Evolutionary conservation across 306 rosid species (phyloP).

Genomic region (Geum urbanum): DNA sequence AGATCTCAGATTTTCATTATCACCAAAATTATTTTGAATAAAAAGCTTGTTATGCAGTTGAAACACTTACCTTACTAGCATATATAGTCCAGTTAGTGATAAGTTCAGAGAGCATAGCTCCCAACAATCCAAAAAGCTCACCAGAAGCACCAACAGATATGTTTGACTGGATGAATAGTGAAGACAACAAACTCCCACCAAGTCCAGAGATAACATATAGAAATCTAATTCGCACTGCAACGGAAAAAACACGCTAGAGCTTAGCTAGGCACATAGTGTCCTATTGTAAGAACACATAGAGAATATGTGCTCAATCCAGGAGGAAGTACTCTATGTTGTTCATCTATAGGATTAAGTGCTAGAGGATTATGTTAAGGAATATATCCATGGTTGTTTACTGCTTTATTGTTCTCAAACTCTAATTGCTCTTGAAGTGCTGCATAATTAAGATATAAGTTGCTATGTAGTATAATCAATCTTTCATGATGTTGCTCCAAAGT

Average conservation of each 20-base stretch:
- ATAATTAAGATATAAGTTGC: no score
- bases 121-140: conserved; percentile 90
- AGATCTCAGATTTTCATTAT: background rate
- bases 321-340: no score
- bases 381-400: no score
- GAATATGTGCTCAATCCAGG: no score
- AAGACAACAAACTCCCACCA: conserved; percentile 88
- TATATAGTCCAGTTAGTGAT: conserved; percentile 92
- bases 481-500: no score
- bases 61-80: conserved; percentile 60
- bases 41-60: conserved; percentile 6
- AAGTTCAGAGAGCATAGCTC: conserved; percentile 97
- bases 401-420: no score
- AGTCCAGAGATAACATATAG: conserved; percentile 80
- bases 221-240: conserved; percentile 73
- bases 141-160: conserved; percentile 99
- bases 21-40: background rate
- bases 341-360: no score
- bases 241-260: conserved; percentile 12
- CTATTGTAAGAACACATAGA: no score
- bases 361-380: no score
- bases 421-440: no score
- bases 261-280: background rate
- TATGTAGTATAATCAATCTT: no score
- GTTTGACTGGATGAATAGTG: conserved; percentile 77